Base-by-base conservation (phyloP, 1,139 yeast genomes). In the Yamadazyma jaroonii region DNA sequence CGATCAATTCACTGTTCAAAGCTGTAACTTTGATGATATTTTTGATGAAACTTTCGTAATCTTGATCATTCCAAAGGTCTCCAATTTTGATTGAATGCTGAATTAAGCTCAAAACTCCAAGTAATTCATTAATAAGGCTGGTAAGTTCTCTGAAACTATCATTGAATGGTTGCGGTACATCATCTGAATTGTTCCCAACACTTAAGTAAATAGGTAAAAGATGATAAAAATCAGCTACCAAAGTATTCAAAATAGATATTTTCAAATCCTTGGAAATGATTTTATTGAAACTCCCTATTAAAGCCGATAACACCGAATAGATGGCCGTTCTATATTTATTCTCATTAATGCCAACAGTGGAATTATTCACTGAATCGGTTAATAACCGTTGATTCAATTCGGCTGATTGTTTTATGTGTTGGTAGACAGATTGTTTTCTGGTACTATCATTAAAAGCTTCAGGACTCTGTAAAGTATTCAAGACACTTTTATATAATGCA, bases 391-490 rank as follows among this genome's bases (percentile, higher is more conserved):
- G 35, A 25, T 59, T 56, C 12, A 59, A 40, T 6, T 49, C 42
- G 11, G 50, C 45, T 7, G 60, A 47, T 8, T 41, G 43, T 3
- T 38, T 45, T 6, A 68, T 44, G 41, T 67, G 72, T 9, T 50
- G 49, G 20, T 53, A 42, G 3, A 67, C 70, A 12, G 57, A 51
- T n/a, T 42, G 42, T 40, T 61, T 60, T 35, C 77, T 61, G 3
- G 48, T 46, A 2, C 53, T 51, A 39, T 57, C 59, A 7, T 56
- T 57, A 31, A 67, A 61, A 0, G 80, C 75, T 38, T 75, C 80
- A 0, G 81, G 77, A 37, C 77, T 67, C 42, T 74, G 72, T 41
- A 83, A 63, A 37, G 76, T 81, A 17, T 64, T 59, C 32, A 81
- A 56, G 12, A 83, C 73, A 8, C 74, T 66, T 37, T 72, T 72